Evolutionary conservation across 176 grass and related monocot genomes (phyloP), one percentile per base, ranked within the genome.

Genomic region (Neostapfia colusana): DNA sequence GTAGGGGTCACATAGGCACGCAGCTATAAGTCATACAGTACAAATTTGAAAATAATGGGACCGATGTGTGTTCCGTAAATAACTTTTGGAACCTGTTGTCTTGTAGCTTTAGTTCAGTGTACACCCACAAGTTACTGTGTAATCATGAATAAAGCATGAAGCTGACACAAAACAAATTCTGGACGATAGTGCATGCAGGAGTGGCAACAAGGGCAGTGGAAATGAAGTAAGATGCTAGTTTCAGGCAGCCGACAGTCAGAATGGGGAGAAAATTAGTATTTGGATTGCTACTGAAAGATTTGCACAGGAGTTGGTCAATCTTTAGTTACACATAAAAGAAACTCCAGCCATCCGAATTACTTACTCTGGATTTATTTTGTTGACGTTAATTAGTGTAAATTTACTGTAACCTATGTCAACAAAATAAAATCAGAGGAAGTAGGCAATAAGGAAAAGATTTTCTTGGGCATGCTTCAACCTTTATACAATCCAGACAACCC

Each of bases 121-220:
- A 61, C 26, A 4, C 10, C 51, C 36, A 54, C 66, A 73, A 73
- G 62, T 43, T 42, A 83, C 37, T 42, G 56, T 36, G 62, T 10
- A 67, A 60, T 83, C 75, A 88, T 74, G 35, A 5, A 7, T 70
- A n/a, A 70, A 76, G 34, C 34, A 18, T 50, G 18, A 65, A 70
- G 23, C 67, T 56, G 3, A 57, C 55, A 2, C 37, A 12, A 21
- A 16, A 50, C 21, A 36, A 50, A 83, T 46, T 61, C 50, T 68
- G 10, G 73, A 68, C 51, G 18, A 72, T 21, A 68, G 24, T 41
- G 9, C 8, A 51, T 51, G 73, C 48, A 72, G 26, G 26, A 71
- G 65, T 55, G 65, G 43, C 35, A 76, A 71, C 14, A 45, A 46
- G 34, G 76, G 25, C 48, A 54, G 53, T 0, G 4, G 54, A n/a